Evolutionary conservation across 2,329 filamentous ascomycete species (phyloP).

Genomic region (Xenoacremonium recifei): DNA sequence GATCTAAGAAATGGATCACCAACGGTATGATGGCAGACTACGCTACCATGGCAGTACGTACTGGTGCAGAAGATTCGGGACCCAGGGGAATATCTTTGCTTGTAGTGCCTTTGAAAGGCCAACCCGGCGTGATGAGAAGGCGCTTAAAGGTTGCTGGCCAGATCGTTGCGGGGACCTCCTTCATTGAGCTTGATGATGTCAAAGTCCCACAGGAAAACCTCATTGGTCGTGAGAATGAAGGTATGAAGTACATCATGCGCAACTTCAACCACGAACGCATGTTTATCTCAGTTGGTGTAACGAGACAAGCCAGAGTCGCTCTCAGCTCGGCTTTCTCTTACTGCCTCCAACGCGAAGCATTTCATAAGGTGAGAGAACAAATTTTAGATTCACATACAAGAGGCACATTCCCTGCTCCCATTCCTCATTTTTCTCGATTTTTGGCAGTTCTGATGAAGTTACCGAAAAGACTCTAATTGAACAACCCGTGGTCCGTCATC

Average conservation of each 20-base stretch:
- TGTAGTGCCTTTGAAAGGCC: conserved; percentile 66
- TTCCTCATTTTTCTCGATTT: too few relatives aligned
- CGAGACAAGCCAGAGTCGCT: conserved; percentile 52
- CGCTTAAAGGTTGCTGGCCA: conserved; percentile 66
- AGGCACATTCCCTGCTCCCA: too few relatives aligned
- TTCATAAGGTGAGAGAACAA: conserved; percentile 29
- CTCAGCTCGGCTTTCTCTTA: conserved; percentile 37
- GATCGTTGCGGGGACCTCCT: conserved; percentile 66
- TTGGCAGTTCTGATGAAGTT: too few relatives aligned
- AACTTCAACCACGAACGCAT: conserved; percentile 81
- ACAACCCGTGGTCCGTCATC: conserved; percentile 70
- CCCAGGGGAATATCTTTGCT: conserved; percentile 63
- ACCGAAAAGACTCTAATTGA: conserved; percentile 58
- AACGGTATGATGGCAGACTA: conserved; percentile 71
- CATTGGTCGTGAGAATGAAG: conserved; percentile 66
- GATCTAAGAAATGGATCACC: conserved; percentile 80
- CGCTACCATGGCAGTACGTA: conserved; percentile 70
- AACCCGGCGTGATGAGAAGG: conserved; percentile 67
- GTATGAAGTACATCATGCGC: conserved; percentile 74
- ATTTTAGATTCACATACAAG: too few relatives aligned
- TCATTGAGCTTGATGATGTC: conserved; percentile 74
- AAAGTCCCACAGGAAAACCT: conserved; percentile 69
- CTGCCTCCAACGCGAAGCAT: conserved; percentile 37
- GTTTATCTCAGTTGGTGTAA: conserved; percentile 62
- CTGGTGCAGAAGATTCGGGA: conserved; percentile 58